Base-by-base conservation (phyloP, 495 filamentous ascomycete species). In the Hypoxylon fuscum region DNA sequence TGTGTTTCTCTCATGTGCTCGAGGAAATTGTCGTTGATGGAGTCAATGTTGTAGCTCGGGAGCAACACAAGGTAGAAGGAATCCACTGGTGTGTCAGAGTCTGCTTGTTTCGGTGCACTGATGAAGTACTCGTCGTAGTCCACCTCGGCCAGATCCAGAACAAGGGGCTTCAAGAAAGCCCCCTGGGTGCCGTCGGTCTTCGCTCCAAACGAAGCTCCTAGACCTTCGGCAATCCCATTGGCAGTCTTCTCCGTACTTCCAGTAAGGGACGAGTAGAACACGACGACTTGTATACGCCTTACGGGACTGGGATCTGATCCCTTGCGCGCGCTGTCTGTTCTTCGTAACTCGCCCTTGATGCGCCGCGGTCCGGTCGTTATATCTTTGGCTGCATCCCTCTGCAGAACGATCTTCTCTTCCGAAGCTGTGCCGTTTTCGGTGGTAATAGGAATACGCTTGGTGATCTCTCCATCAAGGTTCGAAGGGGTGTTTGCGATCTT, bases 51-150 rank as follows among this genome's bases (percentile, higher is more conserved):
- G 75, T 96, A 98, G 29, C 87, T 89, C 2, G 94, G 95, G 10
- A 96, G 68, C 43, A 97, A 71, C 21, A 97, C 71, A 27, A 96
- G 80, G 70, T 97, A 98, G 49, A 97, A 86, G 67, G 88, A 86
- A 66, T 87, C 82, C 1, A 81, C 63, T 9, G 68, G 61, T 6
- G 58, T 66, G 22, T 59, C 55, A 2, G 21, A 3, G 40, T 78
- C 76, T 34, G 81, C 71, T 31, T 70, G 74, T 51, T 84, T 88
- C 15, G 83, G 77, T 2, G 81, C 81, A 0, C 81, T 82, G 49
- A 93, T 83, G 71, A 97, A 97, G 73, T 85, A 96, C 57, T 97
- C 91, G 59, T 98, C 94, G 64, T 92, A 90, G 68, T 97, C 94
- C 42, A 91, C 84, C 54, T 95, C 84, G 8, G 92, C 86, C 10